Evolutionary conservation across 495 filamentous ascomycete species (phyloP).

Genomic region (Xylaria curta): DNA sequence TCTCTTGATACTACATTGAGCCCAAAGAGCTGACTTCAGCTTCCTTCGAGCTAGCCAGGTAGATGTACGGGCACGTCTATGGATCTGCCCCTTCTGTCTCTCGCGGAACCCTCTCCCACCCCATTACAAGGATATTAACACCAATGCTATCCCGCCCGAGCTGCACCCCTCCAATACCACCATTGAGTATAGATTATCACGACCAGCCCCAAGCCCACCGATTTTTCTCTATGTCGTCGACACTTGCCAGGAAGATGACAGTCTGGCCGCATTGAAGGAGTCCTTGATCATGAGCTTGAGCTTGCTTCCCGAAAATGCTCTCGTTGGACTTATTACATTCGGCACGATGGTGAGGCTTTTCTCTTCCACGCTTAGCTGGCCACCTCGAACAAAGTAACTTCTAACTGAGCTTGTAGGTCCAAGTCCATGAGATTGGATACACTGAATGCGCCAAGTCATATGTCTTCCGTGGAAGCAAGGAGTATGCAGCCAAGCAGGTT

Average conservation of each 20-base stretch:
- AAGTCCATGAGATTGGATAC: slow-evolving; percentile 98
- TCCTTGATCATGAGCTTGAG: slow-evolving; percentile 97
- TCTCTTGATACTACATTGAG: background rate
- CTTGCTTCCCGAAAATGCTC: slow-evolving; percentile 87
- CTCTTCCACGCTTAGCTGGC: background rate
- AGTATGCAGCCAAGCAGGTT: slow-evolving; percentile 94
- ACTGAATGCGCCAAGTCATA: slow-evolving; percentile 99
- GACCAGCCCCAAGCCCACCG: slow-evolving; percentile 90
- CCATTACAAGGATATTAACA: slow-evolving; percentile 98
- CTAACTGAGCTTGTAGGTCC: slow-evolving; percentile 65
- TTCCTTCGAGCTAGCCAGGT: slow-evolving; percentile 71
- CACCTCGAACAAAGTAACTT: background rate
- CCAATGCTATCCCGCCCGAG: slow-evolving; percentile 93
- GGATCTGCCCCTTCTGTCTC: slow-evolving; percentile 99
- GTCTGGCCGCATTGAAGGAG: slow-evolving; percentile 92
- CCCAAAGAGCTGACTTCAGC: slow-evolving; percentile 27
- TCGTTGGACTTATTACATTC: slow-evolving; percentile 94
- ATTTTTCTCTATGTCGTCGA: slow-evolving; percentile 99
- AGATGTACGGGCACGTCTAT: slow-evolving; percentile 90
- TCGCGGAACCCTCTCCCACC: slow-evolving; percentile 93
- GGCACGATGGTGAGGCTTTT: slow-evolving; percentile 86
- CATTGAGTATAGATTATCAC: slow-evolving; percentile 94
- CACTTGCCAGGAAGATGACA: slow-evolving; percentile 98
- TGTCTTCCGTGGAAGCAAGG: slow-evolving; percentile 97
- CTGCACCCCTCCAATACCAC: slow-evolving; percentile 93